These are phyloP conservation scores for Populus hybrid DNA, from an alignment of 441 rosid genomes.

Conservation along the genomic window DNA sequence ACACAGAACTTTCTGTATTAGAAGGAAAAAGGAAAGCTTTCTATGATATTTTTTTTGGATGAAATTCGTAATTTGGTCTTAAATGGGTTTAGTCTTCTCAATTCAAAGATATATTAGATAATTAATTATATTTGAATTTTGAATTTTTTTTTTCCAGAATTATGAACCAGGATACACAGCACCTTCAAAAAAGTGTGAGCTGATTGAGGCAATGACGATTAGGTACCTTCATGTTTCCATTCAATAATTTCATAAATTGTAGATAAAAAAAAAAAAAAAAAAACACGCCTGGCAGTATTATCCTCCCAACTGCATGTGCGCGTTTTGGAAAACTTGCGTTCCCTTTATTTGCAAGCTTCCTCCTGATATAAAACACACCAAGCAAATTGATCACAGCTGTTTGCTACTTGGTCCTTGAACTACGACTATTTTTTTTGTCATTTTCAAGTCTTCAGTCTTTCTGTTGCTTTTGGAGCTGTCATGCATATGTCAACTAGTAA, in stretches of 20 bases:
- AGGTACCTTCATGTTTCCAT: constrained; percentile 37
- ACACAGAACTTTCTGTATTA: neutral
- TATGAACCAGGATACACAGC: constrained; percentile 66
- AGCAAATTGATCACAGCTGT: neutral
- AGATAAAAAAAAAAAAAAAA: neutral
- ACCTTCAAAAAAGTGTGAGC: constrained; percentile 48
- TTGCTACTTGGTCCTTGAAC: neutral
- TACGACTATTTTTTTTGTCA: neutral
- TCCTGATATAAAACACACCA: neutral
- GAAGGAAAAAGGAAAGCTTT: neutral
- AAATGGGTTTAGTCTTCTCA: neutral
- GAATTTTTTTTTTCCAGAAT: constrained; percentile 27
- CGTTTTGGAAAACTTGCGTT: constrained; percentile 6
- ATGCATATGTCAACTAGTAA: neutral
- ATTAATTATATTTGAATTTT: neutral
- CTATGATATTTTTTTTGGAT: neutral
- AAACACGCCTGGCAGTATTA: constrained; percentile 4
- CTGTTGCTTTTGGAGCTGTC: neutral
- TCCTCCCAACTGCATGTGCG: constrained; percentile 5
- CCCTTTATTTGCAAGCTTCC: neutral
- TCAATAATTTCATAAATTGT: neutral
- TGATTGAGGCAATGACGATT: constrained; percentile 43
- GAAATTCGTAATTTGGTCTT: neutral
- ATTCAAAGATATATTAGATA: neutral
- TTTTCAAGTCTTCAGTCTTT: neutral